Conservation (phyloP, 805 yeast species). For the Tetrapisispora phaffii region DNA sequence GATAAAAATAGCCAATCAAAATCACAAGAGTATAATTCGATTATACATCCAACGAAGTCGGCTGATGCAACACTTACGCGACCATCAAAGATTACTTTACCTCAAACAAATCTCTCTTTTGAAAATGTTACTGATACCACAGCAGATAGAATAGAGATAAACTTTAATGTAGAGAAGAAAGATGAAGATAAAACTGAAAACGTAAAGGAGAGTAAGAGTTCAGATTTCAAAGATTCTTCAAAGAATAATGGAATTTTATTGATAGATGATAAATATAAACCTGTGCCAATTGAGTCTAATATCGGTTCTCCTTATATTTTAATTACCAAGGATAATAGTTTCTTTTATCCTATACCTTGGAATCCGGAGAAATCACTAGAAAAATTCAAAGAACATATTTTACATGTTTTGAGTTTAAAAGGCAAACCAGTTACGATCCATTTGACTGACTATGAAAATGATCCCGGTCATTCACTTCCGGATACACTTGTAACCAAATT, state of each 20-base stretch:
- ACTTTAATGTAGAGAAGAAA: not conserved
- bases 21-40: not conserved
- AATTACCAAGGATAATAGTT: constrained; percentile 52
- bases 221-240: no score
- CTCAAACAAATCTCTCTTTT: not conserved
- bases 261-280: not conserved
- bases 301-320: constrained; percentile 34
- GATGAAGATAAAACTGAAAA: not conserved
- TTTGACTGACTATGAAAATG: constrained; percentile 59
- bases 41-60: not conserved
- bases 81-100: not conserved
- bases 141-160: not conserved
- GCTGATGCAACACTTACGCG: constrained; percentile 8
- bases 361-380: constrained; percentile 23
- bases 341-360: constrained; percentile 43
- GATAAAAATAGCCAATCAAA: not conserved
- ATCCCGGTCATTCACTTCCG: constrained; percentile 47
- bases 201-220: no score
- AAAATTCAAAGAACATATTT: constrained; percentile 34
- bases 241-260: no score
- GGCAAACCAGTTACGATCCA: constrained; percentile 34
- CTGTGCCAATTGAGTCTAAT: not conserved
- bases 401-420: constrained; percentile 28
- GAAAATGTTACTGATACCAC: not conserved
- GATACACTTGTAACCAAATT: constrained; percentile 37